These are phyloP conservation scores for Elsinoe fawcettii DNA, from an alignment of 2,329 filamentous ascomycete genomes.

Conservation along the genomic window DNA sequence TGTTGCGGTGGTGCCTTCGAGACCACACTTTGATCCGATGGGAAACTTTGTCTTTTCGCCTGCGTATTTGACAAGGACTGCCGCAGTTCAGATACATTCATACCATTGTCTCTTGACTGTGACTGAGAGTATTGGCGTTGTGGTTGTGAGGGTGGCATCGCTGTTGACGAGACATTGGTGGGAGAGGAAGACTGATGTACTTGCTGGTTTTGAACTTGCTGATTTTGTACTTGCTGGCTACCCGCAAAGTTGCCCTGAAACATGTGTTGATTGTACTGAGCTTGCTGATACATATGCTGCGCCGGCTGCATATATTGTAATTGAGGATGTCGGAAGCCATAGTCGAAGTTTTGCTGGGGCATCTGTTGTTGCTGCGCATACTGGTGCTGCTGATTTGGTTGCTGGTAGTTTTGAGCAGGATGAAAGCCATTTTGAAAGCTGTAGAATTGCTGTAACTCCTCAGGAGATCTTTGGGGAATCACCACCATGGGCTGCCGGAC, in stretches of 20 bases:
- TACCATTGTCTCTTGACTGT: background rate
- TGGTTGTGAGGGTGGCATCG: constrained; percentile 4
- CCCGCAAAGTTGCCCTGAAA: background rate
- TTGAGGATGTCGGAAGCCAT: constrained; percentile 6
- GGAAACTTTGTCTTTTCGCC: background rate
- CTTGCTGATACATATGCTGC: background rate
- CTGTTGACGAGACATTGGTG: background rate
- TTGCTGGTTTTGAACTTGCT: background rate
- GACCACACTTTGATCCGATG: background rate
- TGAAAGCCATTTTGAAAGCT: background rate
- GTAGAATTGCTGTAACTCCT: constrained; percentile 5
- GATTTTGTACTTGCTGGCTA: background rate
- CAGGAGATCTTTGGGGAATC: constrained; percentile 5
- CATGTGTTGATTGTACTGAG: constrained; percentile 10
- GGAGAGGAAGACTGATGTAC: constrained; percentile 9
- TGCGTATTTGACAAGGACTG: background rate
- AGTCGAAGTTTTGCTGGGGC: background rate
- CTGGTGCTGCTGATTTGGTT: background rate
- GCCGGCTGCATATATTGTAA: background rate
- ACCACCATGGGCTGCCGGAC: constrained; percentile 8
- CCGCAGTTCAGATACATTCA: background rate
- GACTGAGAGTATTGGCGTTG: background rate
- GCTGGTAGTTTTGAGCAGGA: background rate
- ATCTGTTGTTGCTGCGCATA: background rate
- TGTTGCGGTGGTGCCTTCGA: constrained; percentile 7